phyloP scores from a whole-genome alignment of 1,284 basidiomycete genomes.

The Ceratobasidium theobromae region DNA sequence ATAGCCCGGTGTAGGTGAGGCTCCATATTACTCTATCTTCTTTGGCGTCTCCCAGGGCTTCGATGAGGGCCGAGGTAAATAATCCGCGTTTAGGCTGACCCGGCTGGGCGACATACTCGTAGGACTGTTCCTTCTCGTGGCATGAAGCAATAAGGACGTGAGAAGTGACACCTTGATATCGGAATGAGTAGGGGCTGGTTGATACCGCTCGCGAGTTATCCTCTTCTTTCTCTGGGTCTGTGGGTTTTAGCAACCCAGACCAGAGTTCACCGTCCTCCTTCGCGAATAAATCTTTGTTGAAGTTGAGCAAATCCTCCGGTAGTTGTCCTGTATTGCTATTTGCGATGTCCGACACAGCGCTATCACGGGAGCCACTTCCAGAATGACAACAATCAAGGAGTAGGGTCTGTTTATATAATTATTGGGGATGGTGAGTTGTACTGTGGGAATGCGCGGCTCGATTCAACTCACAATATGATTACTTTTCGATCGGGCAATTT shows the following conservation, averaged over 20 bases:
- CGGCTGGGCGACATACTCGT: not conserved
- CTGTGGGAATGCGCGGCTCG: too few species aligned
- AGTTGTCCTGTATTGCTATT: not conserved
- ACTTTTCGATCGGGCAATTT: constrained; percentile 13
- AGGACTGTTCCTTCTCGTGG: not conserved
- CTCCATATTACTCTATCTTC: not conserved
- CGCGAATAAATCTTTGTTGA: not conserved
- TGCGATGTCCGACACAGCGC: not conserved
- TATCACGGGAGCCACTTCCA: constrained; percentile 10
- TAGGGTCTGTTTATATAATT: not conserved
- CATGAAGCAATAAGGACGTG: constrained; percentile 25
- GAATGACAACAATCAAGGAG: constrained; percentile 27
- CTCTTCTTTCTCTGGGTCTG: not conserved
- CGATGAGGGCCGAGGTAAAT: constrained; percentile 3
- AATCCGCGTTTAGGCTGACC: not conserved
- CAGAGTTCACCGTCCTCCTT: constrained; percentile 3
- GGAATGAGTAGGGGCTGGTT: constrained; percentile 11
- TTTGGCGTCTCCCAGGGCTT: not conserved
- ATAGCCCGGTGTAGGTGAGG: not conserved
- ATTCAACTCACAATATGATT: constrained; percentile 15
- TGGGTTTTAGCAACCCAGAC: not conserved
- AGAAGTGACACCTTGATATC: constrained; percentile 9
- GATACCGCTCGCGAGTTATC: not conserved
- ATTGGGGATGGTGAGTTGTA: not conserved
- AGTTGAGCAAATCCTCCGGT: not conserved